Base-by-base conservation (phyloP, 257 asterid species). In the Misopates orontium region DNA sequence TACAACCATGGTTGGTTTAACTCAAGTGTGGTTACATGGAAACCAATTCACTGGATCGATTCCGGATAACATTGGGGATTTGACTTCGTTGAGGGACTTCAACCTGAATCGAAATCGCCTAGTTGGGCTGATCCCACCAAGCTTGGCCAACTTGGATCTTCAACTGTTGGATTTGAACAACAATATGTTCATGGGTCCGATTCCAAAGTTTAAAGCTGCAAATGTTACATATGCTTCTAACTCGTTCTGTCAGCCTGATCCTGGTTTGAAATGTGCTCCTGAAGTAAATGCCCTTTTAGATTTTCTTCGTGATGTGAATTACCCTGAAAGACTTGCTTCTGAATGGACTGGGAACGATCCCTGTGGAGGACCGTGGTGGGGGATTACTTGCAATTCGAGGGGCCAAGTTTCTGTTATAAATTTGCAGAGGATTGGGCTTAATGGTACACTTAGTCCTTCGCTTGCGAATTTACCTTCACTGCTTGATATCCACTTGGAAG, bases 141-240 rank as follows among this genome's bases (percentile, higher is more conserved):
- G 83, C 49, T 73, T 91, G 77, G 95, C 91, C 10, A 10, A 62
- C 64, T 68, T 91, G 84, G 68, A 68, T 47, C 79, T 88, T 40
- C 60, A 54, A 10, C 24, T 62, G 0, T 61, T 91, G 72, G 77
- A 91, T 77, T 76, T 91, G 83, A 88, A 83, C 68, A 88, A 91
- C 62, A 91, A 91, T 66, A 83, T 76, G 88, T 75, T 91, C 1
- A 86, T 91, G 96, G 97, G 97, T 36, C 81, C 93, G 3, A 75
- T 86, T 9, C 97, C 97, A 6, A 74, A 81, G 67, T 87, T 90
- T 18, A 80, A 71, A 71, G 66, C 90, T 53, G 74, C 48, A 41
- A 75, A 71, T 58, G 90, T 62, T 47, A 56, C 87, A 13, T 79
- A 70, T 52, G 47, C 54, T 4, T 78, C 85, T 7, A 90, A 90